Evolutionary conservation across 1,139 yeast genomes (phyloP).

Genomic region (Hansenula lynferdii): DNA sequence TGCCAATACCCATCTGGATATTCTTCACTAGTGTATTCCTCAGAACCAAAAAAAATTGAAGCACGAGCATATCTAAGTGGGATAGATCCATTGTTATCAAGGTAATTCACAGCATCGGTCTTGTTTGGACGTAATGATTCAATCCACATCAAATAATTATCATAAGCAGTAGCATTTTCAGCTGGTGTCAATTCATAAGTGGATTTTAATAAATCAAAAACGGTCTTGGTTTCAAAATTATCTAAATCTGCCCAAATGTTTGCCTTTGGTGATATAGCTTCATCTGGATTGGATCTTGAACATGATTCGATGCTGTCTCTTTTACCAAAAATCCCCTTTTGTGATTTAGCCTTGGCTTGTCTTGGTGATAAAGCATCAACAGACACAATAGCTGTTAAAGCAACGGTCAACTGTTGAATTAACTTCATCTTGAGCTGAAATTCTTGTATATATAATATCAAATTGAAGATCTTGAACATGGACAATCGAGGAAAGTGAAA

Average conservation of each 20-base stretch:
- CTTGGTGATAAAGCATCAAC: slow-evolving; percentile 4
- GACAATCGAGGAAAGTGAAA: no score
- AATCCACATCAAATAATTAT: slow-evolving; percentile 21
- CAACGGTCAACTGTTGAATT: no score
- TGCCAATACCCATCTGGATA: slow-evolving; percentile 22
- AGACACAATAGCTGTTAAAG: not conserved
- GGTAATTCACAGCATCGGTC: slow-evolving; percentile 19
- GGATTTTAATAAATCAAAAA: slow-evolving; percentile 10
- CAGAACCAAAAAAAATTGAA: slow-evolving; percentile 20
- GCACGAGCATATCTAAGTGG: slow-evolving; percentile 22
- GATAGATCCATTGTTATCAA: slow-evolving; percentile 15
- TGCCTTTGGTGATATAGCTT: slow-evolving; percentile 12
- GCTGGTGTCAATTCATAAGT: slow-evolving; percentile 15
- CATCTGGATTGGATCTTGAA: slow-evolving; percentile 10
- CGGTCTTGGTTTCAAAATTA: slow-evolving; percentile 15
- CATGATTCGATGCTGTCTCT: slow-evolving; percentile 6
- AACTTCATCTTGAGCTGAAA: not conserved
- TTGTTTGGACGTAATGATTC: slow-evolving; percentile 22
- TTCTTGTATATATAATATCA: no score
- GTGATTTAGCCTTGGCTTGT: slow-evolving; percentile 8
- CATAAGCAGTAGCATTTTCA: slow-evolving; percentile 18
- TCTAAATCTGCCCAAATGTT: slow-evolving; percentile 22
- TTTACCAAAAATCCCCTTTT: slow-evolving; percentile 3
- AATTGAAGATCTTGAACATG: no score
- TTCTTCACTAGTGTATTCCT: slow-evolving; percentile 16